These are phyloP conservation scores for Beauveria bassiana DNA, from an alignment of 2,329 filamentous ascomycete species.

Conservation along the genomic window DNA sequence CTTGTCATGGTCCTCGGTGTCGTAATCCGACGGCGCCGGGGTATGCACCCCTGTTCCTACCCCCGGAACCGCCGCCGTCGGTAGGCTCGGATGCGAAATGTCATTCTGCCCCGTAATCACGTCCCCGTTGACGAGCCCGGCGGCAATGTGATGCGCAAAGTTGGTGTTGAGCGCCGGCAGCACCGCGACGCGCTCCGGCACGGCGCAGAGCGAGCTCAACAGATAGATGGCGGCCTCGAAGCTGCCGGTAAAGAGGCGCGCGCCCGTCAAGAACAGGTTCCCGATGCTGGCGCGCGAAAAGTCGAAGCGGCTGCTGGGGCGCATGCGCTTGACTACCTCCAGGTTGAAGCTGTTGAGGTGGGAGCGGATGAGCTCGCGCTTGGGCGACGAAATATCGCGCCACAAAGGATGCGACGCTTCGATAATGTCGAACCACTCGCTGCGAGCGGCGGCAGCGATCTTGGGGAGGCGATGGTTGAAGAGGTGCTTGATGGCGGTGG, in stretches of 20 bases:
- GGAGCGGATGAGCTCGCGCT: conserved; percentile 69
- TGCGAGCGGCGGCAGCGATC: conserved; percentile 51
- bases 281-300: conserved; percentile 70
- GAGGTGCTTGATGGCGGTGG: conserved; percentile 67
- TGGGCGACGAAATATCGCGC: conserved; percentile 60
- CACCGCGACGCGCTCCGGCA: conserved; percentile 68
- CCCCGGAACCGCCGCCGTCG: conserved; percentile 38
- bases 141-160: conserved; percentile 90
- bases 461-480: conserved; percentile 78
- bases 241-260: conserved; percentile 81
- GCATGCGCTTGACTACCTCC: conserved; percentile 68
- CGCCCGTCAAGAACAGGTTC: conserved; percentile 76
- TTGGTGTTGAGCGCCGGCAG: conserved; percentile 91
- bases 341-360: conserved; percentile 70
- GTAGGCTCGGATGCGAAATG: conserved; percentile 74
- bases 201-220: conserved; percentile 76
- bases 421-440: conserved; percentile 83
- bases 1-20: conserved; percentile 49
- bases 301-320: conserved; percentile 67
- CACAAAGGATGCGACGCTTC: conserved; percentile 75
- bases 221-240: conserved; percentile 92
- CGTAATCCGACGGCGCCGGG: conserved; percentile 31
- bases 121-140: conserved; percentile 66
- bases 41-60: conserved; percentile 20
- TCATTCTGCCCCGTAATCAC: conserved; percentile 87